These are phyloP conservation scores for Bipolaris gigantea DNA, from an alignment of 2,329 filamentous ascomycete species.

Conservation along the genomic window DNA sequence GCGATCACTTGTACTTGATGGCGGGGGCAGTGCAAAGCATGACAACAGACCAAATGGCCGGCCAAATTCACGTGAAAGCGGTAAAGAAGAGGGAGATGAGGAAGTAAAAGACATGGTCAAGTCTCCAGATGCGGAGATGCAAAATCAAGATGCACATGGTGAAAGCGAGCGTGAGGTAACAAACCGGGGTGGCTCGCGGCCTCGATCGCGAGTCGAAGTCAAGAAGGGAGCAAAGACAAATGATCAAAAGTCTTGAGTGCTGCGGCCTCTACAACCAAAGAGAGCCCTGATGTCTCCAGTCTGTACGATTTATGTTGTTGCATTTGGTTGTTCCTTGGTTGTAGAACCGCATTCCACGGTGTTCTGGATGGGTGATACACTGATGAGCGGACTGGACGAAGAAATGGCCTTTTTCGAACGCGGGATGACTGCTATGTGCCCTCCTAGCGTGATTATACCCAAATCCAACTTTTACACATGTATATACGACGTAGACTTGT, in stretches of 20 bases:
- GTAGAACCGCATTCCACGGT: slow-evolving; percentile 9
- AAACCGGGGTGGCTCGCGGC: slow-evolving; percentile 11
- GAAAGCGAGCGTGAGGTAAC: slow-evolving; percentile 5
- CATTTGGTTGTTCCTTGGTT: not conserved
- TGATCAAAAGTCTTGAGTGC: not conserved
- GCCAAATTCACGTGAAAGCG: not conserved
- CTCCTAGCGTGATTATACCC: not conserved
- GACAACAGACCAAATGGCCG: slow-evolving; percentile 5
- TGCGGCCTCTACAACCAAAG: not conserved
- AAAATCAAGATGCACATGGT: not conserved
- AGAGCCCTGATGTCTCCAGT: not conserved
- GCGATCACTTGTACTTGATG: slow-evolving; percentile 20
- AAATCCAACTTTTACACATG: not conserved
- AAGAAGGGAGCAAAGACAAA: not conserved
- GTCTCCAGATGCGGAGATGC: not conserved
- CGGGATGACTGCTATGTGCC: not conserved
- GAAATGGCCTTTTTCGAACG: not conserved
- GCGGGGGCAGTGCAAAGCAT: slow-evolving; percentile 7
- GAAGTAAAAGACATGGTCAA: not conserved
- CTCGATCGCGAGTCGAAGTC: slow-evolving; percentile 1
- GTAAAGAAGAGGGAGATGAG: not conserved
- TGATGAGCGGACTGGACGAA: not conserved
- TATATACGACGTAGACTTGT: not conserved
- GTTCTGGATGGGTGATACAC: not conserved
- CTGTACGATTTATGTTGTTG: not conserved